Evolutionary conservation across 106 monocot species (phyloP).

Genomic region (Gastrodia elata): DNA sequence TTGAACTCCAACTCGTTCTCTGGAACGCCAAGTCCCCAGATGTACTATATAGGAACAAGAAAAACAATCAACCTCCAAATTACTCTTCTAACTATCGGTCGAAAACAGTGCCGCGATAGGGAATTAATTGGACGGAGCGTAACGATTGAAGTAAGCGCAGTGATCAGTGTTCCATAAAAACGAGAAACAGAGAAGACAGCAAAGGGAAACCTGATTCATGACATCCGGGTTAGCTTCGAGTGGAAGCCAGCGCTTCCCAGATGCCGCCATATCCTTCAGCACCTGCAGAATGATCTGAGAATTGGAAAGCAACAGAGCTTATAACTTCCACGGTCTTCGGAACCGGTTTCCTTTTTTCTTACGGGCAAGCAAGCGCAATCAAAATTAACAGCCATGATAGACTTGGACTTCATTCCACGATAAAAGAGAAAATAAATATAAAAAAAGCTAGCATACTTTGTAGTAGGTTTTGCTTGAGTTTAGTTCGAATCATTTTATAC

Average conservation of each 20-base stretch:
- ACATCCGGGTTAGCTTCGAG: slow-evolving; percentile 39
- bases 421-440: too few species aligned
- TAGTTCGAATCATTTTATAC: too few species aligned
- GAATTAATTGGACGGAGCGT: neutral
- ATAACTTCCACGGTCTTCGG: too few species aligned
- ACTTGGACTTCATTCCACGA: too few species aligned
- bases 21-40: slow-evolving; percentile 82
- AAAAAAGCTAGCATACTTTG: too few species aligned
- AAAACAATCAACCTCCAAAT: neutral
- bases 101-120: neutral
- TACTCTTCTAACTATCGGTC: neutral
- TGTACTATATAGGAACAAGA: slow-evolving; percentile 36
- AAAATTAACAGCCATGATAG: too few species aligned
- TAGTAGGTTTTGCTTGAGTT: too few species aligned
- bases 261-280: slow-evolving; percentile 14
- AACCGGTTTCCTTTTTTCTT: too few species aligned
- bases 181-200: neutral
- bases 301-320: too few species aligned
- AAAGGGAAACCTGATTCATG: slow-evolving; percentile 27
- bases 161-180: too few species aligned
- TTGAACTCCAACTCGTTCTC: slow-evolving; percentile 73
- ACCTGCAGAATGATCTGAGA: too few species aligned
- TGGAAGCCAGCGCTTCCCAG: slow-evolving; percentile 27
- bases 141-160: neutral
- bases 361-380: too few species aligned